Conservation (phyloP, 2,329 filamentous ascomycete species). For the Cryphonectria nitschkei region DNA sequence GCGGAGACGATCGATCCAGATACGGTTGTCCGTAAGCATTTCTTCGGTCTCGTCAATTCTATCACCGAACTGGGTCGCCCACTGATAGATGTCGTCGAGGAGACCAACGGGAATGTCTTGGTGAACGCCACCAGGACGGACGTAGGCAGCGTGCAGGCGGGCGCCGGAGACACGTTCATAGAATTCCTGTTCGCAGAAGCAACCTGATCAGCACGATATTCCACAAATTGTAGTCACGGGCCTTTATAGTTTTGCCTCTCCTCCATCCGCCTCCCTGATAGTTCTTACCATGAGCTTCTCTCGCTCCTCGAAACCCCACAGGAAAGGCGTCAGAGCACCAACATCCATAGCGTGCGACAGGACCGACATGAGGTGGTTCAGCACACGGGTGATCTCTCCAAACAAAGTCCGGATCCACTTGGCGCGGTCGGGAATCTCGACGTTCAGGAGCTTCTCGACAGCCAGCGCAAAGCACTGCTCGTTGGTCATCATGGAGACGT, state of each 20-base stretch:
- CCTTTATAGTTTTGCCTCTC: background rate
- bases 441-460: slow-evolving; percentile 96
- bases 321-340: slow-evolving; percentile 93
- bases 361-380: slow-evolving; percentile 98
- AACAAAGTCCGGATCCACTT: slow-evolving; percentile 98
- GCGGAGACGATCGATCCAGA: slow-evolving; percentile 94
- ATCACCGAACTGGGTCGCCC: slow-evolving; percentile 98
- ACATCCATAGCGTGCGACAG: slow-evolving; percentile 99
- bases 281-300: slow-evolving; percentile 95
- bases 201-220: slow-evolving; percentile 15
- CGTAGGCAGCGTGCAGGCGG: slow-evolving; percentile 94
- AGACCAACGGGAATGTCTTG: slow-evolving; percentile 93
- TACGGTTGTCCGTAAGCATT: slow-evolving; percentile 97
- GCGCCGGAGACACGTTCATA: slow-evolving; percentile 99
- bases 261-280: no score
- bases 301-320: slow-evolving; percentile 99
- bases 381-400: slow-evolving; percentile 87
- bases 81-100: slow-evolving; percentile 98
- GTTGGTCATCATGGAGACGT: slow-evolving; percentile 99
- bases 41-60: slow-evolving; percentile 99
- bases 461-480: slow-evolving; percentile 96
- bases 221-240: background rate
- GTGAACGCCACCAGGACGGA: slow-evolving; percentile 93
- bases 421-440: slow-evolving; percentile 92
- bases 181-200: slow-evolving; percentile 73